Evolutionary conservation across 1,284 basidiomycete genomes (phyloP).

Genomic region (Cystobasidium sp.): DNA sequence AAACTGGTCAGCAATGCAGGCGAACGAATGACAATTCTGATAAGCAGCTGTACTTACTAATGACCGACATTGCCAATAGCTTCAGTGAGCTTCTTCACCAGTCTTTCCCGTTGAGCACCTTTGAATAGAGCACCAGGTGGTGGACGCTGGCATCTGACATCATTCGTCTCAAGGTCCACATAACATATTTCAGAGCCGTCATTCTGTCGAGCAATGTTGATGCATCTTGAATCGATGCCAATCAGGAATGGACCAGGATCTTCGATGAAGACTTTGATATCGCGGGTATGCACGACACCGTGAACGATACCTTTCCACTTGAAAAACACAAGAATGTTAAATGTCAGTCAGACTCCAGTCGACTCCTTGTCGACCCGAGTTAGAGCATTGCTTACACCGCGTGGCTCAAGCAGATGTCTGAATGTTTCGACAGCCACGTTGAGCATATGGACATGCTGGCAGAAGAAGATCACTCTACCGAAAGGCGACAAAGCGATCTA

Average conservation of each 20-base stretch:
- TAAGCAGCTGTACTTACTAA: slow-evolving; percentile 31
- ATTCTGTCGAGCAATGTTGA: slow-evolving; percentile 68
- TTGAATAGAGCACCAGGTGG: slow-evolving; percentile 77
- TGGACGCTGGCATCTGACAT: slow-evolving; percentile 76
- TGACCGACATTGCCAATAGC: slow-evolving; percentile 69
- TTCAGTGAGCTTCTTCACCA: slow-evolving; percentile 71
- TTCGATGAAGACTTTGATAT: slow-evolving; percentile 57
- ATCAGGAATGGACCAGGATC: slow-evolving; percentile 84
- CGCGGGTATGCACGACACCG: slow-evolving; percentile 67
- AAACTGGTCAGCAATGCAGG: background rate
- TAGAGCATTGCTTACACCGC: slow-evolving; percentile 62
- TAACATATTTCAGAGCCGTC: slow-evolving; percentile 78
- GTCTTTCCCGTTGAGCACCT: slow-evolving; percentile 82
- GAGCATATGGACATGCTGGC: slow-evolving; percentile 86
- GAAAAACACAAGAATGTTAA: background rate
- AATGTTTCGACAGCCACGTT: slow-evolving; percentile 62
- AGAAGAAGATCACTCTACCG: slow-evolving; percentile 86
- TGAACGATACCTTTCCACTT: slow-evolving; percentile 86
- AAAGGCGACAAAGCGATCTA: slow-evolving; percentile 88
- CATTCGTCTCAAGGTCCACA: slow-evolving; percentile 92
- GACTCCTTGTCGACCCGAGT: background rate
- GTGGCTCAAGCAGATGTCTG: slow-evolving; percentile 88
- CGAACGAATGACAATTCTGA: background rate
- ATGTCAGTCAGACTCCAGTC: background rate
- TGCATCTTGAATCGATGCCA: slow-evolving; percentile 82